Base-by-base conservation (phyloP, 169 alveolate genomes). In the Toxoplasma gondii region DNA sequence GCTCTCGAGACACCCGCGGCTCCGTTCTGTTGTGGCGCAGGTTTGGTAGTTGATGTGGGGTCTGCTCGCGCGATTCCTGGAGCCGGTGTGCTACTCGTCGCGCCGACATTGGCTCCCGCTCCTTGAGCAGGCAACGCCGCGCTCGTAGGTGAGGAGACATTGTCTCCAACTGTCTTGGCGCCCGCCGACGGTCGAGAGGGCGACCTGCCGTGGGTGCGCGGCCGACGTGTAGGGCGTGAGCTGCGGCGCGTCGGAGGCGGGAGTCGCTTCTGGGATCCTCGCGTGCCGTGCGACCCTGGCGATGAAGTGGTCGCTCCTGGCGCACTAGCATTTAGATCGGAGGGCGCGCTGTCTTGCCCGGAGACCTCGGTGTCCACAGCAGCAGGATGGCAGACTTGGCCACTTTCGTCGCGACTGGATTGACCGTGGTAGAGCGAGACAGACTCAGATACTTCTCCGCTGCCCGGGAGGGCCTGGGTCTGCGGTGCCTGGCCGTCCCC, bases 171-270 rank as follows among this genome's bases (percentile, higher is more conserved):
- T 34, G 38, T 36, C n/a, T n/a, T n/a, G 44, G 49, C 84, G 39
- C 45, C 84, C 41, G 84, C 44, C 84, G 84, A 16, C 84, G 84
- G 49, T 16, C 84, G 44, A 12, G 49, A 74, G 84, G 49, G 44
- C 84, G 84, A 36, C 84, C 19, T 74, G 44, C 92, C 92, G n/a
- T 84, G 92, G 87, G 84, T 58, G 44, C 95, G 70, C 43, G 95
- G 95, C 43, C 92, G 88, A 41, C 95, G 92, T 1, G 88, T 83
- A 27, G 95, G 92, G 17, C 95, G 95, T 9, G 95, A 81, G 67
- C 95, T 92, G 54, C 95, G 92, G 45, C 95, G 92, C 45, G 88
- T 92, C 24, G 95, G 95, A 34, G 83, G 88, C 41, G 44, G 69
- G 12, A 88, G 95, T 90, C 87, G 36, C 88, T 84, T 82, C 69